Conservation (phyloP, 2,329 filamentous ascomycete genomes). For the Penicillium sp. region DNA sequence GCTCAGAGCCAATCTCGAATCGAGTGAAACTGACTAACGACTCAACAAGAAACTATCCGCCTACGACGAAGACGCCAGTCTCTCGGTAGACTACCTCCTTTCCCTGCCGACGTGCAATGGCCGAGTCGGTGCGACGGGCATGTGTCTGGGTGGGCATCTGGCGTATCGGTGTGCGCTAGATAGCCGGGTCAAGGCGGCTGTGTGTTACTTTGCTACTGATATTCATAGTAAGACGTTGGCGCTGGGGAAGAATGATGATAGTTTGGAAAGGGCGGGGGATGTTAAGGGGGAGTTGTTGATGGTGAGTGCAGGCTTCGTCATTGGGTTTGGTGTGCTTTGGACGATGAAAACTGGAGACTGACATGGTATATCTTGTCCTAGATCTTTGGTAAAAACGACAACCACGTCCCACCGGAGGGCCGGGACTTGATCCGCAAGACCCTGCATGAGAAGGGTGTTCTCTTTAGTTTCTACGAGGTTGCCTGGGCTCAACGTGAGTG, state of each 20-base stretch:
- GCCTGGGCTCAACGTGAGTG: slow-evolving; percentile 81
- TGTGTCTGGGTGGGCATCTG: slow-evolving; percentile 92
- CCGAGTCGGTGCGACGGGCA: slow-evolving; percentile 75
- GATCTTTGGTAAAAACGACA: slow-evolving; percentile 91
- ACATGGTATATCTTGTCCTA: slow-evolving; percentile 17
- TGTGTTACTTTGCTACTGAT: slow-evolving; percentile 92
- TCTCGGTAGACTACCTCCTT: slow-evolving; percentile 70
- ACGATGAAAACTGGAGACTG: neutral
- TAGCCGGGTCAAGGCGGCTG: slow-evolving; percentile 70
- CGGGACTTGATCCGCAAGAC: slow-evolving; percentile 82
- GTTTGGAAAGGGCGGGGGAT: slow-evolving; percentile 60
- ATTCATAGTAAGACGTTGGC: slow-evolving; percentile 80
- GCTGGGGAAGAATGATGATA: slow-evolving; percentile 64
- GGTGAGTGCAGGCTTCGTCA: slow-evolving; percentile 41
- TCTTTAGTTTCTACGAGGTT: slow-evolving; percentile 83
- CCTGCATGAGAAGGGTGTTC: slow-evolving; percentile 71
- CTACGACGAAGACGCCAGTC: slow-evolving; percentile 77
- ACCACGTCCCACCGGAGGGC: slow-evolving; percentile 80
- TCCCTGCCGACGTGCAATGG: slow-evolving; percentile 77
- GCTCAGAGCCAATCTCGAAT: no score
- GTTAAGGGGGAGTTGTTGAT: slow-evolving; percentile 80
- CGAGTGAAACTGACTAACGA: neutral
- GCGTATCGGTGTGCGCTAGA: slow-evolving; percentile 75
- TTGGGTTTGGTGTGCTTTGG: neutral
- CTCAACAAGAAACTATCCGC: slow-evolving; percentile 69